Conservation (phyloP, 805 yeast species). For the Zygotorulaspora chibaensis region DNA sequence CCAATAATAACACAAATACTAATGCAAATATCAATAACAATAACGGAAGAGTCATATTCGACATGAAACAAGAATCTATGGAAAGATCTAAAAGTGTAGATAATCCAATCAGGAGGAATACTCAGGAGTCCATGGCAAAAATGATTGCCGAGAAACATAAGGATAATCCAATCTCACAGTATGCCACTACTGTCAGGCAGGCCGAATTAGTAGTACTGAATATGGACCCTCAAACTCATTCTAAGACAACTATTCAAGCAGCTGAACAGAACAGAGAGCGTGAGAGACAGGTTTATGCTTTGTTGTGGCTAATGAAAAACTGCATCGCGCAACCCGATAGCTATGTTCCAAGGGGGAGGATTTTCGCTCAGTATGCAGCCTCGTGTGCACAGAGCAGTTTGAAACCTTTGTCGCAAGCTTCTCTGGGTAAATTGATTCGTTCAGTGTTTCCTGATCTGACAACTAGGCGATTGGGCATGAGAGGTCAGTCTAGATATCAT, state of each 20-base stretch:
- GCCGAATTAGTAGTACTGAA: slow-evolving; percentile 37
- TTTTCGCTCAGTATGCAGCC: slow-evolving; percentile 63
- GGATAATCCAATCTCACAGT: slow-evolving; percentile 39
- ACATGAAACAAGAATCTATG: slow-evolving; percentile 5
- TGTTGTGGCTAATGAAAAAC: slow-evolving; percentile 70
- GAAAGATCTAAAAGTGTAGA: neutral
- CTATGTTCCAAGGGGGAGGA: slow-evolving; percentile 59
- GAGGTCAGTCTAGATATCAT: slow-evolving; percentile 81
- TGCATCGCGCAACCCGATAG: slow-evolving; percentile 49
- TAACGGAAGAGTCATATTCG: slow-evolving; percentile 1
- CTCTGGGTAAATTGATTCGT: slow-evolving; percentile 70
- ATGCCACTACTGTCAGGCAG: slow-evolving; percentile 43
- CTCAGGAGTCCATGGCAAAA: slow-evolving; percentile 32
- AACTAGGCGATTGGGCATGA: slow-evolving; percentile 74
- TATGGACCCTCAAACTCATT: slow-evolving; percentile 29
- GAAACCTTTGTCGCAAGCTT: slow-evolving; percentile 67
- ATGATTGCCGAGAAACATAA: slow-evolving; percentile 29
- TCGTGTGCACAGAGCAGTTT: slow-evolving; percentile 51
- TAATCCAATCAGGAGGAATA: slow-evolving; percentile 14
- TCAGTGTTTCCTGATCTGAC: slow-evolving; percentile 60
- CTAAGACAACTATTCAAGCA: slow-evolving; percentile 28
- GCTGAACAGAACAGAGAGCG: slow-evolving; percentile 45
- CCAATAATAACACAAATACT: slow-evolving; percentile 6
- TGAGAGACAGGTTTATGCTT: slow-evolving; percentile 73
- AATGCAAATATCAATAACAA: slow-evolving; percentile 8